Evolutionary conservation across 768 basidiomycete genomes (phyloP).

Genomic region (Termitomyces sp.): DNA sequence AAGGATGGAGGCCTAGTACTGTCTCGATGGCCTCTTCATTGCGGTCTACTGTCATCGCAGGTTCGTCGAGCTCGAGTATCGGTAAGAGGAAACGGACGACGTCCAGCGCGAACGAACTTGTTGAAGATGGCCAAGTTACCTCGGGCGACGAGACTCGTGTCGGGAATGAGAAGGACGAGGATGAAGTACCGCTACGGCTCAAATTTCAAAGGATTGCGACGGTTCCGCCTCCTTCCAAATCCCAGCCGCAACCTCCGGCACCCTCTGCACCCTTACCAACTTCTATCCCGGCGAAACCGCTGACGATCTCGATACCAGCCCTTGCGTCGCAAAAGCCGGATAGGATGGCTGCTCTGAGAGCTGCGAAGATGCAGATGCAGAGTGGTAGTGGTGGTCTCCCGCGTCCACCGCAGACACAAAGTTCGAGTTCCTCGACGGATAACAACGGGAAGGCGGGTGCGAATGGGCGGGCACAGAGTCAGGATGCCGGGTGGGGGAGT

Average conservation of each 20-base stretch:
- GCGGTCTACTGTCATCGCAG: not conserved
- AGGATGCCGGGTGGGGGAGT: not conserved
- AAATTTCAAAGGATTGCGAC: not conserved
- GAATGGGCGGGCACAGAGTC: not conserved
- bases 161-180: not conserved
- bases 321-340: not conserved
- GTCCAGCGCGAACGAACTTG: not conserved
- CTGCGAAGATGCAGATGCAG: slow-evolving; percentile 4
- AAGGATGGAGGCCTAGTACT: slow-evolving; percentile 9
- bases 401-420: not conserved
- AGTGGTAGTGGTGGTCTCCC: not conserved
- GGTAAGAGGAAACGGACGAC: slow-evolving; percentile 1
- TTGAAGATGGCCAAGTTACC: not conserved
- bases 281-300: not conserved
- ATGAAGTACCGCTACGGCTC: not conserved
- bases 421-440: not conserved
- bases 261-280: not conserved
- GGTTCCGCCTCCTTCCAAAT: not conserved
- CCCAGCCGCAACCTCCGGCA: not conserved
- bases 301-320: not conserved
- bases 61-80: not conserved
- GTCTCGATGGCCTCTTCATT: not conserved
- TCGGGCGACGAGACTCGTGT: not conserved
- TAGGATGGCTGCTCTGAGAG: slow-evolving; percentile 8
- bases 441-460: not conserved